Conservation (phyloP, 2,329 filamentous ascomycete species). For the Coniochaeta ligniaria region DNA sequence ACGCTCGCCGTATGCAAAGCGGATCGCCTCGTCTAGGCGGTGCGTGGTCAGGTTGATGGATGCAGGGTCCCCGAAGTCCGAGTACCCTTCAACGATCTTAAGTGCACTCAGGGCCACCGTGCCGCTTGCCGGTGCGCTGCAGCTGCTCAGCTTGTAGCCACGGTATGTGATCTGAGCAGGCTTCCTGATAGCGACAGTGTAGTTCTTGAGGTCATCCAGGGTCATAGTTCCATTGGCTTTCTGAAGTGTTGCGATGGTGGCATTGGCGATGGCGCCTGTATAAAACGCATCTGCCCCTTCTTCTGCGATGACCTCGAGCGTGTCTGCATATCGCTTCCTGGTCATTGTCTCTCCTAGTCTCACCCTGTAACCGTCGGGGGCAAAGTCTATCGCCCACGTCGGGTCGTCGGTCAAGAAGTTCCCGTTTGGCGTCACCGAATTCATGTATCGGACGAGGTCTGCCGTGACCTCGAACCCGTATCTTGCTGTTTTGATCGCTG, state of each 20-base stretch:
- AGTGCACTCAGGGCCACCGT: constrained; percentile 64
- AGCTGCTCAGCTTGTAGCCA: constrained; percentile 61
- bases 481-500: constrained; percentile 65
- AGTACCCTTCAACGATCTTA: constrained; percentile 69
- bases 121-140: constrained; percentile 67
- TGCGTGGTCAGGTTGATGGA: constrained; percentile 61
- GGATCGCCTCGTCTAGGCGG: constrained; percentile 73
- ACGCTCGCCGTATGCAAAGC: constrained; percentile 73
- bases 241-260: constrained; percentile 60
- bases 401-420: constrained; percentile 59
- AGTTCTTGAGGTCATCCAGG: constrained; percentile 62
- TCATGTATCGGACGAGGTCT: constrained; percentile 67
- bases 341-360: constrained; percentile 67
- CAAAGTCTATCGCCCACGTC: constrained; percentile 78
- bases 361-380: constrained; percentile 62
- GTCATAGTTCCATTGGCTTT: constrained; percentile 70
- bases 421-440: constrained; percentile 32
- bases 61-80: constrained; percentile 49
- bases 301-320: constrained; percentile 61
- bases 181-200: constrained; percentile 25
- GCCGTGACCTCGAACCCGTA: constrained; percentile 64
- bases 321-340: constrained; percentile 65
- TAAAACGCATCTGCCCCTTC: constrained; percentile 65
- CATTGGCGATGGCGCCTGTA: constrained; percentile 58
- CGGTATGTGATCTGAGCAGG: constrained; percentile 51